phyloP scores from a whole-genome alignment of 2,329 filamentous ascomycete species.

The Ophiosphaerella herpotricha region DNA sequence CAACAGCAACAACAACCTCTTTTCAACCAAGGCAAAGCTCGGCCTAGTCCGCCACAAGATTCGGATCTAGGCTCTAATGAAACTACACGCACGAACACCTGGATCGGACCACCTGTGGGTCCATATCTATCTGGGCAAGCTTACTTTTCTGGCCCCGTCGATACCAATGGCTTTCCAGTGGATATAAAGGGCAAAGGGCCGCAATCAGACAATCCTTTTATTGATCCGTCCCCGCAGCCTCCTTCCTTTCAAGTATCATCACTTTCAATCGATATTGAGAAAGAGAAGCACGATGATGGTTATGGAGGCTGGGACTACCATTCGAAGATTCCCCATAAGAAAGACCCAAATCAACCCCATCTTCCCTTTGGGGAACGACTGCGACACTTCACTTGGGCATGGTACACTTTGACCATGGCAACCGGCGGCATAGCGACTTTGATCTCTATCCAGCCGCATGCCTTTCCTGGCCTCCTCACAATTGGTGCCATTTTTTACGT shows the following conservation, averaged over 20 bases:
- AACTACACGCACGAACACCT: constrained; percentile 34
- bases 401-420: constrained; percentile 55
- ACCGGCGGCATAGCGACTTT: constrained; percentile 54
- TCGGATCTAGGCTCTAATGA: constrained; percentile 24
- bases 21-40: constrained; percentile 10
- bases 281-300: constrained; percentile 30
- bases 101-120: constrained; percentile 31
- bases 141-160: constrained; percentile 27
- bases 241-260: constrained; percentile 21
- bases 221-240: constrained; percentile 16
- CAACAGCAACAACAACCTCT: constrained; percentile 10
- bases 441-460: constrained; percentile 49
- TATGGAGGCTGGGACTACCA: constrained; percentile 29
- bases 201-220: constrained; percentile 23
- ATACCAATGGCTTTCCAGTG: constrained; percentile 32
- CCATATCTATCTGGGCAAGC: constrained; percentile 22
- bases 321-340: constrained; percentile 34
- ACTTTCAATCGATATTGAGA: constrained; percentile 34
- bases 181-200: constrained; percentile 29
- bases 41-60: constrained; percentile 10
- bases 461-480: constrained; percentile 55
- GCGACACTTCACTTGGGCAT: constrained; percentile 54
- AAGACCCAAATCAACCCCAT: constrained; percentile 40
- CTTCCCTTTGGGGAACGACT: constrained; percentile 34
- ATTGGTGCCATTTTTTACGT: constrained; percentile 59